A percentile compares a stretch with the other conserved stretches of the same genome.
These are phyloP conservation scores for Corynascus novoguineensis DNA, from an alignment of 495 filamentous ascomycete genomes.

Conservation along the genomic window DNA sequence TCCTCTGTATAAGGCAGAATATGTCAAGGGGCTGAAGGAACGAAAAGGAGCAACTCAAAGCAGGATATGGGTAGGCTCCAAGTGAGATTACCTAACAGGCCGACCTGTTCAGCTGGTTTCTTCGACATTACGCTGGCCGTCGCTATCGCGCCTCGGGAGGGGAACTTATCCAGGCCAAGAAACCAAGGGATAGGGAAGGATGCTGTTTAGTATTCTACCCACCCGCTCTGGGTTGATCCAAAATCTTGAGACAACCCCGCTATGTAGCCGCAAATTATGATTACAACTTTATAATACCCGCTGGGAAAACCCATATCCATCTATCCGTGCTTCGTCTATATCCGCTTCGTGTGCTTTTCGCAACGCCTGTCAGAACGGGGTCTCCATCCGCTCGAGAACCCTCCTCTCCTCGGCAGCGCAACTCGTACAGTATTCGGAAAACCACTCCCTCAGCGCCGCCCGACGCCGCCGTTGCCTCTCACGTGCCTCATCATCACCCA, in stretches of 20 bases:
- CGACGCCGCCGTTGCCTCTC: conserved; percentile 15
- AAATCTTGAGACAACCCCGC: not conserved
- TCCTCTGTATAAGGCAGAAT: no score
- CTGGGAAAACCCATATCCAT: not conserved
- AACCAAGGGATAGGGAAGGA: no score
- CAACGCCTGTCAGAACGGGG: not conserved
- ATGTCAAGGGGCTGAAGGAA: no score
- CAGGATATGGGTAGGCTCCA: no score
- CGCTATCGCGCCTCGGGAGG: no score
- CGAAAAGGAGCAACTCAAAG: no score
- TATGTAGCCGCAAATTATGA: not conserved
- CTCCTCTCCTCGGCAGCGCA: conserved; percentile 55
- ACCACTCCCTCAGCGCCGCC: conserved; percentile 55
- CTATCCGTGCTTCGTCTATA: no score
- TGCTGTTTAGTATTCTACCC: no score
- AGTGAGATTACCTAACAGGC: no score
- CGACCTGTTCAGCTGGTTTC: no score
- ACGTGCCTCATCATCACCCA: conserved; percentile 21
- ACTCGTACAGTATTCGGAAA: conserved; percentile 68
- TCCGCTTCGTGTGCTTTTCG: not conserved
- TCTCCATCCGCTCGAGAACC: conserved; percentile 19
- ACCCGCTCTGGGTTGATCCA: not conserved
- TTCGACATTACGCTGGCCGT: no score
- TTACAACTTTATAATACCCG: not conserved
- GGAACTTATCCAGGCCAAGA: no score